A percentile compares a stretch with the other conserved stretches of the same genome.
phyloP scores from a whole-genome alignment of 2,329 filamentous ascomycete genomes.

The Pseudomassariella vexata region DNA sequence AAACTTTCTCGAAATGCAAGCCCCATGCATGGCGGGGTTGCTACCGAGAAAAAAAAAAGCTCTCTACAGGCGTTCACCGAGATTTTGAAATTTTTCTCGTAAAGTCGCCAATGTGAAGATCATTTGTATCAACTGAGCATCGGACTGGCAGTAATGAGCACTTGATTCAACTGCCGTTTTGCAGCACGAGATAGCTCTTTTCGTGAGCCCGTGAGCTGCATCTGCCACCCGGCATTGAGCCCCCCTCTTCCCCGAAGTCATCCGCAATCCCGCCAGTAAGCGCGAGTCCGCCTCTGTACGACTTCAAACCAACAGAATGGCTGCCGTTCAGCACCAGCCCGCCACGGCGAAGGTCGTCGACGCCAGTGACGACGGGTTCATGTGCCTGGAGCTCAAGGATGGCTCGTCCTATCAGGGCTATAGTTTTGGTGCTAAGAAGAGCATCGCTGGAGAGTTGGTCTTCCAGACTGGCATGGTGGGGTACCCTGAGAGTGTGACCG shows the following conservation, averaged over 20 bases:
- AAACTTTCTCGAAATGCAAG: conserved; percentile 4
- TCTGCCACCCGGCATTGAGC: too few relatives aligned
- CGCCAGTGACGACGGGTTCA: conserved; percentile 51
- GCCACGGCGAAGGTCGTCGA: conserved; percentile 55
- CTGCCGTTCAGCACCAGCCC: conserved; percentile 40
- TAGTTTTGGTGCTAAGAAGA: conserved; percentile 94
- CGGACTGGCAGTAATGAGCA: conserved; percentile 8
- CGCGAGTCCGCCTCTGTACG: conserved; percentile 2
- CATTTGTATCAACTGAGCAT: conserved; percentile 2
- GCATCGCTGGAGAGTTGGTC: conserved; percentile 91
- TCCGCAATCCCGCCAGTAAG: conserved; percentile 3
- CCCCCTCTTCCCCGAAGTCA: conserved; percentile 1
- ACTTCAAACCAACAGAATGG: conserved; percentile 22
- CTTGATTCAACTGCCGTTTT: conserved; percentile 2
- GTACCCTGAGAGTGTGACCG: conserved; percentile 89
- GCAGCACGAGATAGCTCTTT: conserved; percentile 4
- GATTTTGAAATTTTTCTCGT: conserved; percentile 1
- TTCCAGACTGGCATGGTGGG: conserved; percentile 99
- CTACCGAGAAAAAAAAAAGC: conserved; percentile 5
- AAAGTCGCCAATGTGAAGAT: too few relatives aligned
- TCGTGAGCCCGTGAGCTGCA: conserved; percentile 5
- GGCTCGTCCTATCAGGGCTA: conserved; percentile 87
- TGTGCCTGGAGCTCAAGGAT: conserved; percentile 90
- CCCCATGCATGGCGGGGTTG: conserved; percentile 1
- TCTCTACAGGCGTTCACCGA: conserved; percentile 1